A percentile compares a stretch with the other conserved stretches of the same genome.
Evolutionary conservation across 176 grass and related monocot species (phyloP).

Genomic region (Musa schizocarpa): DNA sequence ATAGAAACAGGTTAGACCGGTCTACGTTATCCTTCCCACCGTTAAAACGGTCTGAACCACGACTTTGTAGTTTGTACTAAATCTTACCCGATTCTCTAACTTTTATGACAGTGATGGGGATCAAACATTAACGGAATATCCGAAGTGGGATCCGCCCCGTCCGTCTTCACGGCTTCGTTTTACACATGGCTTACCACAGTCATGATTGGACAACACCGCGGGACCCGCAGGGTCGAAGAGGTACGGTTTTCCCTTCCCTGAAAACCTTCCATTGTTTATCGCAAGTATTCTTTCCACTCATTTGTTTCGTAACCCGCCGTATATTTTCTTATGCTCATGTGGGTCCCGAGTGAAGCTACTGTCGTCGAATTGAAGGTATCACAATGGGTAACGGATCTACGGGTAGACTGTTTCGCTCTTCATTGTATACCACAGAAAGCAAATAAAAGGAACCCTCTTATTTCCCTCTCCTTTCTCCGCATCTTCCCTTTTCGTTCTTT

Average conservation of each 20-base stretch:
- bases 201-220: not conserved
- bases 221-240: not conserved
- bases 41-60: not conserved
- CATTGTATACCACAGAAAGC: not conserved
- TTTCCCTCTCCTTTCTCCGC: slow-evolving; percentile 7
- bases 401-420: no score
- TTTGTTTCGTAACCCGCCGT: no score
- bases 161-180: not conserved
- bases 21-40: no score
- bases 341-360: no score
- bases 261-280: no score
- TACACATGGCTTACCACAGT: not conserved
- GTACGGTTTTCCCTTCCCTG: no score
- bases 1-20: no score
- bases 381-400: rapidly evolving
- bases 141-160: not conserved
- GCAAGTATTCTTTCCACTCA: no score
- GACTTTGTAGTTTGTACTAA: not conserved
- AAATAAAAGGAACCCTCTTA: not conserved
- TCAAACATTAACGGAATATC: slow-evolving; percentile 4
- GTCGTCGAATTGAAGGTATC: not conserved
- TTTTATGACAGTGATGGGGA: not conserved
- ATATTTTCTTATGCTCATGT: no score
- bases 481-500: slow-evolving; percentile 2
- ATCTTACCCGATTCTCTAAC: not conserved